phyloP scores from a whole-genome alignment of 768 basidiomycete species.

The Hydnum rufescens region DNA sequence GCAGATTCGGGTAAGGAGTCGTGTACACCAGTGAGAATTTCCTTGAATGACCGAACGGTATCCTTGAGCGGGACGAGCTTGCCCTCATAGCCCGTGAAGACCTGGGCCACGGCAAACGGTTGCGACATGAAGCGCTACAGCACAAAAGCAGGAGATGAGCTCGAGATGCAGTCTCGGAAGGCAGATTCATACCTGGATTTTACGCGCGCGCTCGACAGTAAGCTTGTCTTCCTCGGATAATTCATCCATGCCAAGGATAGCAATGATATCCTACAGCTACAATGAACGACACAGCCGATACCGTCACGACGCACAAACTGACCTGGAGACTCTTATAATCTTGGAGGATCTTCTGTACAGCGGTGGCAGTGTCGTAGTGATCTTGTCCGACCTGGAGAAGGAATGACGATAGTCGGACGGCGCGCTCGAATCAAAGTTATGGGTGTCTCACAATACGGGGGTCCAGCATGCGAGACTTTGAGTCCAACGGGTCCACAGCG shows the following conservation, averaged over 20 bases:
- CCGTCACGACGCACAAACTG: neutral
- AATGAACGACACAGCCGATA: neutral
- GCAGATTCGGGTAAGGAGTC: slow-evolving; percentile 87
- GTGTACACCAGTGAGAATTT: slow-evolving; percentile 79
- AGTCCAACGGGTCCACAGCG: slow-evolving; percentile 97
- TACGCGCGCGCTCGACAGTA: slow-evolving; percentile 50
- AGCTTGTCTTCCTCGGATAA: slow-evolving; percentile 99
- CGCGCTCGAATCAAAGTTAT: slow-evolving; percentile 9
- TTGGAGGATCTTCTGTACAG: slow-evolving; percentile 92
- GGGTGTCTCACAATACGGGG: slow-evolving; percentile 95
- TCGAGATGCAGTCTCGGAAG: neutral
- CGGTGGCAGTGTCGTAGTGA: slow-evolving; percentile 92
- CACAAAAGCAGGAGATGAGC: slow-evolving; percentile 75
- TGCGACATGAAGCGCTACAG: slow-evolving; percentile 99
- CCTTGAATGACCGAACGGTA: slow-evolving; percentile 91
- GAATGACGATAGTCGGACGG: neutral
- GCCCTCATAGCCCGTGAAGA: slow-evolving; percentile 99
- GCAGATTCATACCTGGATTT: slow-evolving; percentile 26
- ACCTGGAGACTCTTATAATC: slow-evolving; percentile 86
- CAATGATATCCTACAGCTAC: slow-evolving; percentile 67
- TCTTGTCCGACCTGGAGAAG: slow-evolving; percentile 49
- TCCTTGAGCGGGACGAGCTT: slow-evolving; percentile 94
- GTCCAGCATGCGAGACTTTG: slow-evolving; percentile 99
- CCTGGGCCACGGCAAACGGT: slow-evolving; percentile 98
- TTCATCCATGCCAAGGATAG: slow-evolving; percentile 99